These are phyloP conservation scores for Spongiforma sp. DNA, from an alignment of 1,284 basidiomycete genomes.

Conservation along the genomic window DNA sequence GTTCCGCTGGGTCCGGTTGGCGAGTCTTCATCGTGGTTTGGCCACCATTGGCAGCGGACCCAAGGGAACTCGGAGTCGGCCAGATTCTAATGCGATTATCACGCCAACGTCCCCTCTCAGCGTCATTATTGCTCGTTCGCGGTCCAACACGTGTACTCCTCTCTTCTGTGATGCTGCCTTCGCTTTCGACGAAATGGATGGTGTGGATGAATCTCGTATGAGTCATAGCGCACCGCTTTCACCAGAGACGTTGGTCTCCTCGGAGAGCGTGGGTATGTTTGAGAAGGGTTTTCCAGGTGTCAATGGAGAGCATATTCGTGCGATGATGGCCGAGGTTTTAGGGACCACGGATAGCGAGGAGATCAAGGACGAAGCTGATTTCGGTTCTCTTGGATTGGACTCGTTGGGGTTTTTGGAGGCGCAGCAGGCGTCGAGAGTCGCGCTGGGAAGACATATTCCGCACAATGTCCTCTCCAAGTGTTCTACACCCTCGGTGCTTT, in stretches of 20 bases:
- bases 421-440: constrained; percentile 38
- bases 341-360: constrained; percentile 43
- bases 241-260: constrained; percentile 45
- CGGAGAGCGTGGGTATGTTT: constrained; percentile 7
- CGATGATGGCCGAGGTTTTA: constrained; percentile 53
- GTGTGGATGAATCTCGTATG: no score
- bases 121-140: constrained; percentile 34
- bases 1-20: constrained; percentile 59
- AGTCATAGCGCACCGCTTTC: constrained; percentile 37
- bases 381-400: constrained; percentile 60
- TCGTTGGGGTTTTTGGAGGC: constrained; percentile 59
- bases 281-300: no score
- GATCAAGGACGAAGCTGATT: constrained; percentile 48
- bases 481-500: constrained; percentile 27
- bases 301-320: constrained; percentile 41
- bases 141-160: constrained; percentile 31
- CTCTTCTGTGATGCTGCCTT: constrained; percentile 12
- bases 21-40: constrained; percentile 52
- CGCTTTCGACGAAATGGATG: constrained; percentile 9
- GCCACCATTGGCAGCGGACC: constrained; percentile 39
- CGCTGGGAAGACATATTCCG: constrained; percentile 48
- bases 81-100: constrained; percentile 35
- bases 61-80: constrained; percentile 20
- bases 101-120: constrained; percentile 30
- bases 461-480: constrained; percentile 41